Base-by-base conservation (phyloP, 2,329 filamentous ascomycete species). In the Phaeosphaeria sp. region DNA sequence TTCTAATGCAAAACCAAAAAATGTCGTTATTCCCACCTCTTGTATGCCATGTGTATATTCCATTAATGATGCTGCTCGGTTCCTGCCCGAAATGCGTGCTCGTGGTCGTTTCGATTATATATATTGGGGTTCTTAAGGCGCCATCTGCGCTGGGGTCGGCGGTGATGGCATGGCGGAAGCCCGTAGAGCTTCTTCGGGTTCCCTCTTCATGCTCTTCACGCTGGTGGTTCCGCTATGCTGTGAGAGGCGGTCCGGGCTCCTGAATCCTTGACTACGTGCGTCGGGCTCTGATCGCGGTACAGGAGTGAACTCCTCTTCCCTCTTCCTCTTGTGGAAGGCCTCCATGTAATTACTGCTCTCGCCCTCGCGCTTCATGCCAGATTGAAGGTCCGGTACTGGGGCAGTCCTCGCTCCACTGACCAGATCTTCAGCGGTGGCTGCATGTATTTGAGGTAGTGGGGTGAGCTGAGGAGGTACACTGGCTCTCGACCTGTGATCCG, bases 381-480 rank as follows among this genome's bases (percentile, higher is more conserved):
- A 66, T 44, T 72, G 64, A 24, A 67, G 66, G 20, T 67, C 70
- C 11, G 67, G 67, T 8, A 67, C 64, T n/a, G 74, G 73, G 42
- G 74, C 74, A 22, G 74, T 76, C 49, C 67, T 68, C n/a, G 72
- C 70, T 21, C 74, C 74, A 50, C 74, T 76, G 24, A 73, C 60
- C n/a, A 73, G 53, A 43, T 76, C 74, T 18, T 71, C 67, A 43
- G 71, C 73, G 17, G 73, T 73, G 30, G 64, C 64, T 49, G 74
- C 68, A 15, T 73, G 68, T 33, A 77, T 67, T 49, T 72, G 72
- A 18, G 74, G 73, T 20, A 77, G 61, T 8, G 72, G 64, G 20
- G 68, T 68, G 42, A 75, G 65, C 49, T 77, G 74, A 22, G 74
- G 74, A 33, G 74, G 74, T 20, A 76, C 74, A 56, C 74, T 76